Evolutionary conservation across 164 flowering plant species (phyloP).

Genomic region (Vitis labrusca): DNA sequence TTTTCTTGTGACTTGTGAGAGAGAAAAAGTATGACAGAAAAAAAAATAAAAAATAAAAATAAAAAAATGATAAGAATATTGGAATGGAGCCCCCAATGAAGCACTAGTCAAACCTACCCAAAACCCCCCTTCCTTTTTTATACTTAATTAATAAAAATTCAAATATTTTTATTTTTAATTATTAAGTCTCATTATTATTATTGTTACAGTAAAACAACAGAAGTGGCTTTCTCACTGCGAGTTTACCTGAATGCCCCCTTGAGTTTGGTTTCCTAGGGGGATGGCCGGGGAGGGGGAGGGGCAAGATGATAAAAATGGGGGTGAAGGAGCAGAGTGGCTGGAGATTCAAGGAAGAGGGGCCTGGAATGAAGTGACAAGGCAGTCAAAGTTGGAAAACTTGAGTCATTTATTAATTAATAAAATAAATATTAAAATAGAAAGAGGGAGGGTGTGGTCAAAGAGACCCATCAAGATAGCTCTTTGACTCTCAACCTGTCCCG

Average conservation of each 20-base stretch:
- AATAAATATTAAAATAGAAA: neutral
- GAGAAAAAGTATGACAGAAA: slow-evolving; percentile 10
- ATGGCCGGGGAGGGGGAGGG: neutral
- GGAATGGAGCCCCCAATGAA: slow-evolving; percentile 16
- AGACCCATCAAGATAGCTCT: slow-evolving; percentile 27
- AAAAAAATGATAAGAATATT: neutral
- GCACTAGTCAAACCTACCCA: slow-evolving; percentile 65
- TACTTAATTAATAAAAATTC: too few relatives aligned
- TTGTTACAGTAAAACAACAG: slow-evolving; percentile 1
- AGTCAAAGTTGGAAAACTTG: slow-evolving; percentile 48
- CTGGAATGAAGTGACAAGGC: slow-evolving; percentile 60
- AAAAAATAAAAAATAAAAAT: slow-evolving; percentile 5
- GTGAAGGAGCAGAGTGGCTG: neutral
- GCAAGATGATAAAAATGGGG: slow-evolving; percentile 13
- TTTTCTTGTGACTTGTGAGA: slow-evolving; percentile 16
- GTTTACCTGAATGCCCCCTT: slow-evolving; percentile 22
- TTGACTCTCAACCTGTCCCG: slow-evolving; percentile 29
- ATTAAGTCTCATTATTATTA: slow-evolving; percentile 8
- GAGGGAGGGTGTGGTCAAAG: slow-evolving; percentile 37
- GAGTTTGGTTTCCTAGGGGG: neutral
- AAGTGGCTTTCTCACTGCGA: slow-evolving; percentile 8
- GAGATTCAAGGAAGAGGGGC: slow-evolving; percentile 34
- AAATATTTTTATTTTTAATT: slow-evolving; percentile 1
- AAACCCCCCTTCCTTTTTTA: slow-evolving; percentile 2
- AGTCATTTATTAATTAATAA: neutral